These are phyloP conservation scores for Coix lacrymajobi DNA, from an alignment of 176 grass and related monocot species.

Conservation along the genomic window DNA sequence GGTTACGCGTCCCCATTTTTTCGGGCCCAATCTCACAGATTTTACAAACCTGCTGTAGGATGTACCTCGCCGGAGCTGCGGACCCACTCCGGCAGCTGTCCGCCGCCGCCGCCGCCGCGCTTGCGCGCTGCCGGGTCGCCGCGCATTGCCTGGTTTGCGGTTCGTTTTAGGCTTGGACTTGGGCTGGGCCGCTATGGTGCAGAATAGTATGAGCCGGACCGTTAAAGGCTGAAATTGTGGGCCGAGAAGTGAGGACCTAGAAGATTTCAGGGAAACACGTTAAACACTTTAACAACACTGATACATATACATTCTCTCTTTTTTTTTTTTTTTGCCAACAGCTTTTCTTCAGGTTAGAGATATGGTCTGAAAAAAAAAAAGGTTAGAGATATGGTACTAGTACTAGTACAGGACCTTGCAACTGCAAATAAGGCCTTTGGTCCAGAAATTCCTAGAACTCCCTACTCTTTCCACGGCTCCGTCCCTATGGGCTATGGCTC, in stretches of 20 bases:
- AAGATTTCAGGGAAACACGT: background rate
- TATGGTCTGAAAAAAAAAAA: no score
- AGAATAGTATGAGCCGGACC: background rate
- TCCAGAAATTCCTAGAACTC: no score
- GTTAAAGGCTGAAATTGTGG: background rate
- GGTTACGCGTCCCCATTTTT: background rate
- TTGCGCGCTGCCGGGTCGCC: no score
- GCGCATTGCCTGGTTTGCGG: background rate
- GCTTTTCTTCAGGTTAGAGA: background rate
- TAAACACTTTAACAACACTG: no score
- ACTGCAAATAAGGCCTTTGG: no score
- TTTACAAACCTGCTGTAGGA: background rate
- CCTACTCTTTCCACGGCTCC: no score
- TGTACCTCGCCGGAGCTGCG: background rate
- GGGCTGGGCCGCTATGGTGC: background rate
- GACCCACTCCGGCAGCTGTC: background rate
- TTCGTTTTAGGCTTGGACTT: background rate
- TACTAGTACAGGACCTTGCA: background rate
- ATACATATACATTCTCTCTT: background rate
- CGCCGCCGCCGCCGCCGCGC: background rate
- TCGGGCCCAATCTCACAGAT: background rate
- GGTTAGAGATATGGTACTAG: no score
- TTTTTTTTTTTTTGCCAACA: background rate
- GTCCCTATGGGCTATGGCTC: background rate
- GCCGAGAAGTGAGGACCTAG: background rate